Evolutionary conservation across 2,329 filamentous ascomycete genomes (phyloP), one percentile per base, ranked within the genome.

Genomic region (Fusarium subtropicale): DNA sequence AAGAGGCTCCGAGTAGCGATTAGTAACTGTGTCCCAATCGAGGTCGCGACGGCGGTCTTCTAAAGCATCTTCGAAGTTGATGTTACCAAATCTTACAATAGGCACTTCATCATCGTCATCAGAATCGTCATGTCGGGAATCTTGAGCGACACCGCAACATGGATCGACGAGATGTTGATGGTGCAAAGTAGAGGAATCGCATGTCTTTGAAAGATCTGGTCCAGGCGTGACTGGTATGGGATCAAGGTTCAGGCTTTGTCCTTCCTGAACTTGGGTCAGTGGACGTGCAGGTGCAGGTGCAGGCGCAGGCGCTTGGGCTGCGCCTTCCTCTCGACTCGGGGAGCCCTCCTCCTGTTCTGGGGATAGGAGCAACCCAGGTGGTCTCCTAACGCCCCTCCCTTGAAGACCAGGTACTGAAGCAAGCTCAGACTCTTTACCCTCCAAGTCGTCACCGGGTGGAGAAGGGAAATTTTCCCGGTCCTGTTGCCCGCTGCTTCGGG

Each of bases 311-410:
- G 31, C 22, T 20, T 47, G 46, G 46, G 61, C 22, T 45, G 46
- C 24, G 47, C 26, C 57, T 39, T 47, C n/a, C 47, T 20, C 36
- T 36, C 42, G 46, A 24, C 56, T 44, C 51, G 13, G 41, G 6
- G 28, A 28, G 38, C 31, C 48, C 11, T 38, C 15, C 22, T 36
- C 22, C 50, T 57, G 33, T 26, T 58, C 58, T 48, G 22, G 22
- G 36, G 44, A 42, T n/a, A 47, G 26, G n/a, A 64, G 20, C 15
- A 22, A 36, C 38, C 15, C 16, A 41, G 16, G 34, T 39, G 33
- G 26, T 42, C 28, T 34, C 26, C 36, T 28, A 24, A 22, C 52
- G n/a, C 38, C 64, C 42, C 58, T 45, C 47, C 57, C 36, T 34
- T 22, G 33, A 28, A 22, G 24, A 22, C 16, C 24, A 46, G 24